Conservation (phyloP, 2,329 filamentous ascomycete species). For the Daldinia eschscholtzii region DNA sequence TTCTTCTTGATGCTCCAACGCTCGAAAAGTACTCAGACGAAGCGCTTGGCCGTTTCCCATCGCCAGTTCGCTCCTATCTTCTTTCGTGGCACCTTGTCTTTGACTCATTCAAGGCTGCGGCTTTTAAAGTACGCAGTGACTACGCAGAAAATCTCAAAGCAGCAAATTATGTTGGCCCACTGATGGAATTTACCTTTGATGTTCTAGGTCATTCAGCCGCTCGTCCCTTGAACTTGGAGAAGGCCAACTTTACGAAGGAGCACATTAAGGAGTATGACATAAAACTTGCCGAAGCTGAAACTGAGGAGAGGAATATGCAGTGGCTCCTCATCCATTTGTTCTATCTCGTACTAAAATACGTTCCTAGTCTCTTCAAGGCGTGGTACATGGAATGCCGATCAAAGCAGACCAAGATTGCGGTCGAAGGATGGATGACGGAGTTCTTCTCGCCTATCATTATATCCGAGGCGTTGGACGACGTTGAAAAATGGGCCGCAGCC, state of each 20-base stretch:
- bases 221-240: conserved; percentile 79
- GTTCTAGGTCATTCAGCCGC: conserved; percentile 83
- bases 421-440: conserved; percentile 88
- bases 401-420: conserved; percentile 81
- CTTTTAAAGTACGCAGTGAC: conserved; percentile 83
- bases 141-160: conserved; percentile 85
- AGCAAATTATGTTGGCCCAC: conserved; percentile 73
- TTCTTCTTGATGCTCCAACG: conserved; percentile 83
- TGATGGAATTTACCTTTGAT: conserved; percentile 86
- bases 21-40: conserved; percentile 75
- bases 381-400: conserved; percentile 89
- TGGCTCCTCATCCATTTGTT: conserved; percentile 89
- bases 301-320: conserved; percentile 79
- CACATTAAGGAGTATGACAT: conserved; percentile 69
- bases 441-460: conserved; percentile 82
- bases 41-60: conserved; percentile 75
- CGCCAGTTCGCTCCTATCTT: conserved; percentile 81
- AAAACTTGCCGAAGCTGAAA: conserved; percentile 66
- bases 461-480: conserved; percentile 73
- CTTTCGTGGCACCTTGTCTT: conserved; percentile 92
- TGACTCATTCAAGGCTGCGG: conserved; percentile 82
- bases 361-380: conserved; percentile 81
- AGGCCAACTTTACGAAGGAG: conserved; percentile 69
- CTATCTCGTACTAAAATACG: conserved; percentile 82
- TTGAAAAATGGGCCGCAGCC: conserved; percentile 73